Percentiles rank a stretch among this genome's conserved stretches.
These are phyloP conservation scores for Elaeis guineensis DNA, from an alignment of 176 grass and related monocot genomes.

Conservation along the genomic window DNA sequence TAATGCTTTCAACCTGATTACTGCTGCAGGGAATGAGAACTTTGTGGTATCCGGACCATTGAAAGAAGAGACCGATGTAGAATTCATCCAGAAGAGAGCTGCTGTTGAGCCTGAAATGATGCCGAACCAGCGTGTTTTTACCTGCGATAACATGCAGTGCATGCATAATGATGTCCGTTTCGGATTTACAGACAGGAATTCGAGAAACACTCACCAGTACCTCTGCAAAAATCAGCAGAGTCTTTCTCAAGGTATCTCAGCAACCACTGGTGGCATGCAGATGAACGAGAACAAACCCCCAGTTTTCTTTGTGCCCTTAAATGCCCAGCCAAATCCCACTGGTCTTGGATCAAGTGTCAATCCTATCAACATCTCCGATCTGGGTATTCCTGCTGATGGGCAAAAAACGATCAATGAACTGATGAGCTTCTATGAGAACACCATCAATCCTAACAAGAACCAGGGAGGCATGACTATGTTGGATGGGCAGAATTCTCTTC, in stretches of 20 bases:
- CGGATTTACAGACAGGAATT: slow-evolving; percentile 70
- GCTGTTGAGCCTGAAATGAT: slow-evolving; percentile 36
- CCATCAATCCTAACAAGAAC: slow-evolving; percentile 31
- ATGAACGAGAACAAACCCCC: slow-evolving; percentile 49
- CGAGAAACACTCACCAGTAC: slow-evolving; percentile 65
- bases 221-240: slow-evolving; percentile 52
- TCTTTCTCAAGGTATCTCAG: slow-evolving; percentile 14
- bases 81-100: slow-evolving; percentile 75
- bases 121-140: slow-evolving; percentile 53
- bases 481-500: slow-evolving; percentile 29
- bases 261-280: not conserved
- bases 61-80: slow-evolving; percentile 65
- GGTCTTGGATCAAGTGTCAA: slow-evolving; percentile 5
- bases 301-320: slow-evolving; percentile 41
- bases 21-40: slow-evolving; percentile 37
- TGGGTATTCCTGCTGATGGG: slow-evolving; percentile 44
- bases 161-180: slow-evolving; percentile 41
- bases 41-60: slow-evolving; percentile 35
- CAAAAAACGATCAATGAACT: slow-evolving; percentile 64
- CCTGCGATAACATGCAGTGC: slow-evolving; percentile 69
- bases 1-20: not conserved
- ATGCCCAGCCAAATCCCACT: slow-evolving; percentile 20
- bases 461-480: slow-evolving; percentile 34
- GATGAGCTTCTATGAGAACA: slow-evolving; percentile 81
- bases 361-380: slow-evolving; percentile 41